Evolutionary conservation across 23 red algal genomes (phyloP), one percentile per base, ranked within the genome.

Genomic region (Gracilaria caudata): DNA sequence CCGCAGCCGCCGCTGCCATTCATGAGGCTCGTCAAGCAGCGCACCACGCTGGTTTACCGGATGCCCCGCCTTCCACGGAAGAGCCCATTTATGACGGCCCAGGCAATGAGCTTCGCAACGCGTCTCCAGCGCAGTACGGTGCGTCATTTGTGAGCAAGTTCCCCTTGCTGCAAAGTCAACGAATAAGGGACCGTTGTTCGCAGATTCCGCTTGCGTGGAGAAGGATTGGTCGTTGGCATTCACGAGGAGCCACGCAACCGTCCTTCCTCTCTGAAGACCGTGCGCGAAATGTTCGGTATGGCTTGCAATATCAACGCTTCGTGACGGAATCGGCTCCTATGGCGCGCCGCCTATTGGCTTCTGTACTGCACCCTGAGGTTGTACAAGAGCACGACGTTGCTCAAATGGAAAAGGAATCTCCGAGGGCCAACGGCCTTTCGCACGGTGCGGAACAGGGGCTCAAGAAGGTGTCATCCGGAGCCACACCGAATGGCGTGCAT

Each of bases 321-420:
- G 61, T 91, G 30, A 34, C 49, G 21, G 57, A 56, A 21, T 72
- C 77, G 12, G 76, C 87, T 4, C 78, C 87, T 13, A 59, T 91
- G 51, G 87, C 87, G 24, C 57, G 87, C 7, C 75, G 87, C 29
- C 45, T 91, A 14, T 29, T 91, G 53, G 87, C 87, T 16, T 59
- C 58, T 56, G 26, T 91, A 23, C 87, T 91, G 3, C 77, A 91
- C 47, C 24, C 75, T 17, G 29, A 82, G 8, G 87, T 82, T 33
- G 87, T 91, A n/a, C 51, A 39, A 21, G 30, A 82, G 65, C 78
- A 91, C 75, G 87, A 91, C 43, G 38, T 77, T 32, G 74, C 34
- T 21, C 17, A 34, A 17, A 77, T 66, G 38, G 72, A 70, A 35
- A 77, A 57, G 24, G 64, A 0, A 0, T 75, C 29, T 23, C 12